Evolutionary conservation across 768 basidiomycete genomes (phyloP), one percentile per base, ranked within the genome.

Genomic region (Podaxis sp.): DNA sequence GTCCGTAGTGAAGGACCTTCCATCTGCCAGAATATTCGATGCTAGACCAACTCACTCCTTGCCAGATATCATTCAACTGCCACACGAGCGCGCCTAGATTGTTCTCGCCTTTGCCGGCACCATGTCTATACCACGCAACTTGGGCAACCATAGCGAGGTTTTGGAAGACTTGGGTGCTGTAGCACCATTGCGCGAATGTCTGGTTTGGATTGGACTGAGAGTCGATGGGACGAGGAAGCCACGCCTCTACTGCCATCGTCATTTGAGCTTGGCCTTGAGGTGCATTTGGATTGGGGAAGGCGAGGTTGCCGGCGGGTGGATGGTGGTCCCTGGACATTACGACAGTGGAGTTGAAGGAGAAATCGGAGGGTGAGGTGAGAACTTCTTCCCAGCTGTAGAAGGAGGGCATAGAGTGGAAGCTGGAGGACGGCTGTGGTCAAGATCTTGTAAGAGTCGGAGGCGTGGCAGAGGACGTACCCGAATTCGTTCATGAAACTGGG

Each of bases 161-260:
- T 63, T 85, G 84, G 79, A 85, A 85, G 18, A 85, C 63, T 64
- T 85, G 84, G 2, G 84, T 85, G 68, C 81, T 83, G 74, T 77
- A 86, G 69, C 82, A 84, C 83, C 83, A 85, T 65, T 85, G 82
- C 0, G 84, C 80, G 67, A 86, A 85, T 0, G 83, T 85, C 65
- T 82, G 78, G 61, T 86, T 84, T 18, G 77, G 59, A 65, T 82
- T 74, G 16, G 76, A 61, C 1, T 79, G 82, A 13, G 76, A 63
- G 0, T 81, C 82, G 11, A 68, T 69, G 2, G 83, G 84, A 0
- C 77, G 80, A 1, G 84, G 83, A 13, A 85, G 76, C 82, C 83
- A 85, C n/a, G 74, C 63, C 61, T 82, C 74, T 42, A 84, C 83
- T 2, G 76, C 82, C 16, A 65, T 61, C 0, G 79, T 75, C 82